Conservation (phyloP, 2,329 filamentous ascomycete genomes). For the Diaporthe citri region DNA sequence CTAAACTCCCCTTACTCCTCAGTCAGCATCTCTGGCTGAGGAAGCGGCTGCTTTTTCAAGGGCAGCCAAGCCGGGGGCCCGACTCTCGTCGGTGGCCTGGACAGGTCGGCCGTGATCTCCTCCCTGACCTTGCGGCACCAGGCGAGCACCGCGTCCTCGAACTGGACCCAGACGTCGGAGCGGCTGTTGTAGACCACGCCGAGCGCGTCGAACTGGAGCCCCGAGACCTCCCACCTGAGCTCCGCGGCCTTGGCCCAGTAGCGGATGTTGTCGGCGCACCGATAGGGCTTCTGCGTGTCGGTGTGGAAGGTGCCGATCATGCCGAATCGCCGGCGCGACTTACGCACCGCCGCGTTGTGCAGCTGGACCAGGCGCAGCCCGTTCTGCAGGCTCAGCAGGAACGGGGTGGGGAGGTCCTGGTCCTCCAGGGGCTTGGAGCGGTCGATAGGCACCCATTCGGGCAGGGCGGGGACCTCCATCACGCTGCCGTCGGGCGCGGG, state of each 20-base stretch:
- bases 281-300: slow-evolving; percentile 96
- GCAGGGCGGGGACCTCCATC: slow-evolving; percentile 67
- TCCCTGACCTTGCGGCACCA: slow-evolving; percentile 88
- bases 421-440: slow-evolving; percentile 42
- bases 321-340: slow-evolving; percentile 88
- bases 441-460: slow-evolving; percentile 75
- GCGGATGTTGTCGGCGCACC: slow-evolving; percentile 90
- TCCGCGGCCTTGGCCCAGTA: slow-evolving; percentile 98
- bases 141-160: slow-evolving; percentile 84
- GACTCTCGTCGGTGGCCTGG: slow-evolving; percentile 39
- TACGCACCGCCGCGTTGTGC: slow-evolving; percentile 89
- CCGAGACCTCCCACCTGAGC: slow-evolving; percentile 87
- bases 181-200: slow-evolving; percentile 84
- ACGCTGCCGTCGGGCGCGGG: slow-evolving; percentile 54
- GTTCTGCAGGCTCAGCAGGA: slow-evolving; percentile 80
- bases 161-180: slow-evolving; percentile 79
- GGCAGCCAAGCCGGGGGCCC: slow-evolving; percentile 37
- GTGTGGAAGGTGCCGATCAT: slow-evolving; percentile 89
- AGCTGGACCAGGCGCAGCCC: slow-evolving; percentile 86
- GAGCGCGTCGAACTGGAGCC: slow-evolving; percentile 84
- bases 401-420: slow-evolving; percentile 73
- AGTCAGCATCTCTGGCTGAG: slow-evolving; percentile 23
- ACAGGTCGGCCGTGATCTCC: slow-evolving; percentile 79
- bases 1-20: slow-evolving; percentile 29
- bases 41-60: slow-evolving; percentile 33